Conservation (phyloP, 2,329 filamentous ascomycete species). For the Cladophialophora carrionii region DNA sequence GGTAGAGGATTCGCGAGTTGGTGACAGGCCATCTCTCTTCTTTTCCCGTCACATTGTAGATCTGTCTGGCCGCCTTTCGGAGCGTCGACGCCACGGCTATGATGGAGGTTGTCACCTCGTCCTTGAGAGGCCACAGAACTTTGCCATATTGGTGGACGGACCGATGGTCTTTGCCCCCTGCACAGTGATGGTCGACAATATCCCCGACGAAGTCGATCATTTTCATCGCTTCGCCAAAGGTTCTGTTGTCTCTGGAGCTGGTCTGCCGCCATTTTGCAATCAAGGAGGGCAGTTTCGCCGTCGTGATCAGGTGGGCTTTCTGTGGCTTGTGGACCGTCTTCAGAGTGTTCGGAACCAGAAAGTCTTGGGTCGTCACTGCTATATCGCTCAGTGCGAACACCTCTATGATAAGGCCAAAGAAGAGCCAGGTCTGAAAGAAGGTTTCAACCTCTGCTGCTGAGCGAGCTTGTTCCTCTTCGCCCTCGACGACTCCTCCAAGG, state of each 20-base stretch:
- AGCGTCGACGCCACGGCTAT: not conserved
- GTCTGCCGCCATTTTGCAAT: not conserved
- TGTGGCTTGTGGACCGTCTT: slow-evolving; percentile 2
- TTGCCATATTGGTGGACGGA: slow-evolving; percentile 4
- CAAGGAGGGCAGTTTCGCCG: not conserved
- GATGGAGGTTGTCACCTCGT: slow-evolving; percentile 5
- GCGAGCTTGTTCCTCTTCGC: not conserved
- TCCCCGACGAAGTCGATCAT: slow-evolving; percentile 2
- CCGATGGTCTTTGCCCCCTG: not conserved
- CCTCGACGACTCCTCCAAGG: slow-evolving; percentile 1
- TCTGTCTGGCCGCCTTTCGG: slow-evolving; percentile 2
- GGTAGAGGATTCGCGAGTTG: not conserved
- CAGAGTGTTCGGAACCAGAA: not conserved
- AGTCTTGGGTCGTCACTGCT: not conserved
- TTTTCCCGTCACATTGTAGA: slow-evolving; percentile 1
- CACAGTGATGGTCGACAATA: not conserved
- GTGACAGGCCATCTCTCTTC: slow-evolving; percentile 3
- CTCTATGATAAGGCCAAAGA: slow-evolving; percentile 4
- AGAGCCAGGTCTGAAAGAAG: slow-evolving; percentile 7
- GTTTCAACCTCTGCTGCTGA: not conserved
- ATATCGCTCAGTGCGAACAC: slow-evolving; percentile 2
- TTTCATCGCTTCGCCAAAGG: not conserved
- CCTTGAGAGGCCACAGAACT: not conserved
- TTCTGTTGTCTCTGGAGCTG: slow-evolving; percentile 1
- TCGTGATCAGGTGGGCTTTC: not conserved